Base-by-base conservation (phyloP, 805 yeast species). In the Barnettozyma sucrosica region DNA sequence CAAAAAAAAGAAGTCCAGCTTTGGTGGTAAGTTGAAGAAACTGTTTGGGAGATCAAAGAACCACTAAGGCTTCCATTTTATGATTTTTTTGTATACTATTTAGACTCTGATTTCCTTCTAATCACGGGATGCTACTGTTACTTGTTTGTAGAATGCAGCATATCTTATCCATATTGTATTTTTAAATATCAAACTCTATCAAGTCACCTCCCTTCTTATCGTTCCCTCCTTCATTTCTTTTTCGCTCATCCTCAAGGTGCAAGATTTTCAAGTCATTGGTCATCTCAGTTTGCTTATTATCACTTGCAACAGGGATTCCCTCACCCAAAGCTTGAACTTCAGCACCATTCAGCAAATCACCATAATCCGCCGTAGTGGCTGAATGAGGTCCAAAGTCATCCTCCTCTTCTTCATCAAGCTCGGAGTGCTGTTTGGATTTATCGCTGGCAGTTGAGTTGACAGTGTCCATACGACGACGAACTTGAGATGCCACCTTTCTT, bases 401-500 rank as follows among this genome's bases (percentile, higher is more conserved):
- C 24, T 77, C 81, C n/a, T 76, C 80, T 6, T 71, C 63, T 61
- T 53, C 62, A 16, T 51, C 60, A 7, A 43, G 32, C 21, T 50
- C 51, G 7, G 50, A 24, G 36, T 44, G 45, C 25, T 24, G 39
- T 11, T 39, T 36, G 3, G 55, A 32, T 26, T 39, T 51, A 40
- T 56, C 36, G 23, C 51, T 51, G 13, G 16, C 39, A 16, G 25
- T 25, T 1, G 51, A 26, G 30, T 45, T 30, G 9, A 71, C 64
- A 14, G 83, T 80, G 62, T 89, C 96, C 76, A 89, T 89, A 53
- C 96, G 81, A 55, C 85, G 82, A 54, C 92, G 81, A 4, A 93
- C 95, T 60, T 89, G 90, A 45, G 77, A 81, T 1, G 98, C 98
- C 13, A 92, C 95, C 48, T 92, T 79, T 62, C 88, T 75, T 5